Percentiles rank a stretch among this genome's conserved stretches.
Evolutionary conservation across 371 early-diverging fungal genomes (phyloP).

Genomic region (Mucor saturninus): DNA sequence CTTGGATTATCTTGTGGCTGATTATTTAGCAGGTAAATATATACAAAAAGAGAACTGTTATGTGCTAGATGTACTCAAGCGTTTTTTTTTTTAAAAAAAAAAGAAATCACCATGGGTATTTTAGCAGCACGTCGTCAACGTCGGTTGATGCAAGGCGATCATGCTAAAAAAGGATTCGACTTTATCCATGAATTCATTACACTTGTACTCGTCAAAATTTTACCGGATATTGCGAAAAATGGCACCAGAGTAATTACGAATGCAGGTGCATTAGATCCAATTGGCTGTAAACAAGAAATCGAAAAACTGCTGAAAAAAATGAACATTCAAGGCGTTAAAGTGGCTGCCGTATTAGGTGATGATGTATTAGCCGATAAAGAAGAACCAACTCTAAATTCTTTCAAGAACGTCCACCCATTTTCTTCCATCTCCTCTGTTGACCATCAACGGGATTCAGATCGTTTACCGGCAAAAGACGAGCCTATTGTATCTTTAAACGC

Average conservation of each 20-base stretch:
- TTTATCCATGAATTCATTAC: slow-evolving; percentile 70
- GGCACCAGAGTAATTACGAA: slow-evolving; percentile 75
- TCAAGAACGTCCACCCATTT: slow-evolving; percentile 55
- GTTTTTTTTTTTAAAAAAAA: neutral
- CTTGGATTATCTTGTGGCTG: slow-evolving; percentile 77
- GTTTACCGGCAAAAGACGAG: slow-evolving; percentile 54
- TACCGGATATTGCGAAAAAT: slow-evolving; percentile 60
- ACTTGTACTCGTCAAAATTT: slow-evolving; percentile 56
- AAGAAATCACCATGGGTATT: slow-evolving; percentile 80
- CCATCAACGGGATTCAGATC: slow-evolving; percentile 55
- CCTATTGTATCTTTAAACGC: slow-evolving; percentile 68
- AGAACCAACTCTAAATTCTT: slow-evolving; percentile 30
- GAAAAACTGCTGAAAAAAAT: slow-evolving; percentile 57
- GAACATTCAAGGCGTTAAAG: slow-evolving; percentile 53
- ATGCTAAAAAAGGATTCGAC: slow-evolving; percentile 60
- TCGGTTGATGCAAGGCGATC: slow-evolving; percentile 46
- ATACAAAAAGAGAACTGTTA: neutral
- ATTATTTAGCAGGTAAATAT: slow-evolving; percentile 63
- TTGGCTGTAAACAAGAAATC: slow-evolving; percentile 72
- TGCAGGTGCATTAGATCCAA: slow-evolving; percentile 76
- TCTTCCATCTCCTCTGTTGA: slow-evolving; percentile 46
- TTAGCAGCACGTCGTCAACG: slow-evolving; percentile 64
- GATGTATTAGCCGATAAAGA: slow-evolving; percentile 53
- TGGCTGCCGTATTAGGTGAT: slow-evolving; percentile 75
- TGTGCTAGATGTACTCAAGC: too few relatives aligned